These are phyloP conservation scores for Dorcoceras hygrometricum DNA, from an alignment of 257 asterid species.

Conservation along the genomic window DNA sequence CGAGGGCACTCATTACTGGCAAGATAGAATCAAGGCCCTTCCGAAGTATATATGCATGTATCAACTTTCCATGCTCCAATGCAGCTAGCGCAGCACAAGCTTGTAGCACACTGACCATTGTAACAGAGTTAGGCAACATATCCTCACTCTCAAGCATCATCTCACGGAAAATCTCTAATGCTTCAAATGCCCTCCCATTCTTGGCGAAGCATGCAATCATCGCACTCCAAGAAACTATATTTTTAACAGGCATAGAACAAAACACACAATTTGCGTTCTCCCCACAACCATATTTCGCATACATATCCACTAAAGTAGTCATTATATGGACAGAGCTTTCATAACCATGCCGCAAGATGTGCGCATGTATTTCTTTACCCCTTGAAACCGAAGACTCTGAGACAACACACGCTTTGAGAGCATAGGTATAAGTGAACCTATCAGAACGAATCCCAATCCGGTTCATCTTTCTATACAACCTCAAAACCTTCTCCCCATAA, in stretches of 20 bases:
- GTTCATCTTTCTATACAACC: slow-evolving; percentile 60
- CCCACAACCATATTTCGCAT: slow-evolving; percentile 69
- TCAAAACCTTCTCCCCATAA: slow-evolving; percentile 65
- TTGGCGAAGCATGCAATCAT: slow-evolving; percentile 78
- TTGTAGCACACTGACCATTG: slow-evolving; percentile 91
- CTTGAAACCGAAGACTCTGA: slow-evolving; percentile 35
- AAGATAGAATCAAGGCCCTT: slow-evolving; percentile 73
- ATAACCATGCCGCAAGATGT: slow-evolving; percentile 69
- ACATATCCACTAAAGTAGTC: slow-evolving; percentile 87
- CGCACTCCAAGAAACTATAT: slow-evolving; percentile 91
- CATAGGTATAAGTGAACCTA: slow-evolving; percentile 84
- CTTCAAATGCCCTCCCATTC: slow-evolving; percentile 65
- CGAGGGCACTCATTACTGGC: slow-evolving; percentile 75
- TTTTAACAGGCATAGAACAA: slow-evolving; percentile 54
- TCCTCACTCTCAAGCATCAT: slow-evolving; percentile 52
- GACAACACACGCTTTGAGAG: slow-evolving; percentile 81
- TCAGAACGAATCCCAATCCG: slow-evolving; percentile 56
- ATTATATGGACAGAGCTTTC: slow-evolving; percentile 63
- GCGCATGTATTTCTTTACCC: slow-evolving; percentile 79
- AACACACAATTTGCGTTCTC: slow-evolving; percentile 54
- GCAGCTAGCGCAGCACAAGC: slow-evolving; percentile 83
- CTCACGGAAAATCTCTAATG: slow-evolving; percentile 59
- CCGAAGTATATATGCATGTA: slow-evolving; percentile 73
- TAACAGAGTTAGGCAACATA: slow-evolving; percentile 77
- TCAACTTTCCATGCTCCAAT: slow-evolving; percentile 78